Evolutionary conservation across 371 early-diverging fungal species (phyloP).

Genomic region (Syncephalastrum monosporum): DNA sequence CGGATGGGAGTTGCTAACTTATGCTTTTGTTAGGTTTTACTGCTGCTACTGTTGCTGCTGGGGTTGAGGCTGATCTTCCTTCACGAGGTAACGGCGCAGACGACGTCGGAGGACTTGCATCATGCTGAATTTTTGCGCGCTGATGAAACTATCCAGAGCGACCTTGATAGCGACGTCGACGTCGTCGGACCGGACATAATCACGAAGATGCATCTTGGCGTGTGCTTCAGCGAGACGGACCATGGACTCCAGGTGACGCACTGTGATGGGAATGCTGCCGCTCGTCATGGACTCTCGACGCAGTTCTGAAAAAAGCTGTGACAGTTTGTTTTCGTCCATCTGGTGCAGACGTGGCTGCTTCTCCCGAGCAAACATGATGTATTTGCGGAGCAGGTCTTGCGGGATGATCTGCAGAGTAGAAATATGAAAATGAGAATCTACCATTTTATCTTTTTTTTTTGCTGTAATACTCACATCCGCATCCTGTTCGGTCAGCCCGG

Average conservation of each 20-base stretch:
- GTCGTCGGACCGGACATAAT: constrained; percentile 91
- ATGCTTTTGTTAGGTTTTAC: too few relatives aligned
- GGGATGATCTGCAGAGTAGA: constrained; percentile 59
- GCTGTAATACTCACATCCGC: constrained; percentile 32
- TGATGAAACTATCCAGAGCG: constrained; percentile 93
- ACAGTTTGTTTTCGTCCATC: constrained; percentile 87
- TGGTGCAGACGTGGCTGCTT: constrained; percentile 84
- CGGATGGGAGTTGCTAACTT: too few relatives aligned
- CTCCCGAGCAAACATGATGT: constrained; percentile 96
- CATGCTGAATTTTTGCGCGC: constrained; percentile 96
- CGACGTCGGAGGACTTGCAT: constrained; percentile 69
- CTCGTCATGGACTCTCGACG: constrained; percentile 89
- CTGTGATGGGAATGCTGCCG: constrained; percentile 98
- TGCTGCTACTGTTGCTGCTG: too few relatives aligned
- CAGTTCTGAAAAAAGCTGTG: constrained; percentile 90
- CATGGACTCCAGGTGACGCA: constrained; percentile 98
- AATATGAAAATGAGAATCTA: neutral
- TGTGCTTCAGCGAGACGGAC: constrained; percentile 97
- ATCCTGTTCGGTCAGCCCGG: constrained; percentile 39
- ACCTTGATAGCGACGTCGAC: constrained; percentile 96
- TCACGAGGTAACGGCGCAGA: neutral
- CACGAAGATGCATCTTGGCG: constrained; percentile 97
- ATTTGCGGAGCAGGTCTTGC: constrained; percentile 91
- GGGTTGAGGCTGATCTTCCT: too few relatives aligned
- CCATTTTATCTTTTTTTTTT: too few relatives aligned